Percentiles rank a stretch among this genome's conserved stretches.
phyloP scores from a whole-genome alignment of 129 eudicot genomes.

The Escallonia rubra region DNA sequence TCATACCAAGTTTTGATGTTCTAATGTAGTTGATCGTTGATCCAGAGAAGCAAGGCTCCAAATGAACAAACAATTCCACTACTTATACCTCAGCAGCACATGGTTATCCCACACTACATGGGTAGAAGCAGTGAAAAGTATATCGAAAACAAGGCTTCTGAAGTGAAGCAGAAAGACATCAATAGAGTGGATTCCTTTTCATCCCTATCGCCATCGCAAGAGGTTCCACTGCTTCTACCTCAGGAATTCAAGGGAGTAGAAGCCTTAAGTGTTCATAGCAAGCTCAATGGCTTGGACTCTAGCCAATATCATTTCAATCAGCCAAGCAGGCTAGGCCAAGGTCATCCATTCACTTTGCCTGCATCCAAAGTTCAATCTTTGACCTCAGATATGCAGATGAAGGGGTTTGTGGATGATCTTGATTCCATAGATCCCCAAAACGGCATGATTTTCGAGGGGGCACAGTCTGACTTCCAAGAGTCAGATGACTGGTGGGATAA shows the following conservation, averaged over 20 bases:
- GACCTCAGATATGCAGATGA: constrained; percentile 6
- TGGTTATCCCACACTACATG: constrained; percentile 98
- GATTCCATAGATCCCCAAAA: constrained; percentile 14
- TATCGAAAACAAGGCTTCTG: constrained; percentile 30
- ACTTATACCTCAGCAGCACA: constrained; percentile 92
- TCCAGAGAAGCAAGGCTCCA: constrained; percentile 85
- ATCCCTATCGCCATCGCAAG: constrained; percentile 65
- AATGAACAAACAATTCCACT: constrained; percentile 78
- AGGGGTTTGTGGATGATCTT: constrained; percentile 27
- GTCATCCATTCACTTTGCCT: constrained; percentile 1
- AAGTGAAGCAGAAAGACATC: constrained; percentile 20
- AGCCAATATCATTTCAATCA: constrained; percentile 19
- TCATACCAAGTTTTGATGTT: neutral
- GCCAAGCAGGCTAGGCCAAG: constrained; percentile 2
- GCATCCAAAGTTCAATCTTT: constrained; percentile 27
- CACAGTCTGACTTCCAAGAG: constrained; percentile 21
- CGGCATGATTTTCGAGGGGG: constrained; percentile 15
- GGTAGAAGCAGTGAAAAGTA: constrained; percentile 58
- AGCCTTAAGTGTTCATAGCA: constrained; percentile 15
- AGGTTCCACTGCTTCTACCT: constrained; percentile 90
- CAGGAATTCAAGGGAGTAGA: constrained; percentile 55
- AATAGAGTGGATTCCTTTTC: constrained; percentile 38
- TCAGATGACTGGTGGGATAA: constrained; percentile 55
- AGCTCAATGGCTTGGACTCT: constrained; percentile 17
- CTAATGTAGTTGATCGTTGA: constrained; percentile 15